These are phyloP conservation scores for Amanita muscaria DNA, from an alignment of 768 basidiomycete species.

Conservation along the genomic window DNA sequence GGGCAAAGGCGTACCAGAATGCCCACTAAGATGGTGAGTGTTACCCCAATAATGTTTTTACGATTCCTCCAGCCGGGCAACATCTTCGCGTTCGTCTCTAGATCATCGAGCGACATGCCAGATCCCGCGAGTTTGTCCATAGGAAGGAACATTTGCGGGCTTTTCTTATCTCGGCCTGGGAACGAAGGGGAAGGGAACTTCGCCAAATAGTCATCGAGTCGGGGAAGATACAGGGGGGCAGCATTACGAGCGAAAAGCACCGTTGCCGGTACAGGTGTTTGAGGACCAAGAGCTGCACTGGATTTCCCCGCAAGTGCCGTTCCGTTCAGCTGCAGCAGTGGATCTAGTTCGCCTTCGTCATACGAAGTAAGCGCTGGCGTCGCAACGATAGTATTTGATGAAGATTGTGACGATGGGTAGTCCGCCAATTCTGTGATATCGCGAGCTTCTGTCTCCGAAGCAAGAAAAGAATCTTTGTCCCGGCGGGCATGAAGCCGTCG, in stretches of 20 bases:
- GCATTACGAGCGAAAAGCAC: conserved; percentile 52
- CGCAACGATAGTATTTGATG: not conserved
- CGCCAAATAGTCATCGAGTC: conserved; percentile 51
- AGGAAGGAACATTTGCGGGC: conserved; percentile 47
- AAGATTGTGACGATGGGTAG: not conserved
- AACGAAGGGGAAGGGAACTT: conserved; percentile 38
- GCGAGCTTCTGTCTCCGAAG: not conserved
- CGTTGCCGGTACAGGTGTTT: conserved; percentile 45
- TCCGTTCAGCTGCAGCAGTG: not conserved
- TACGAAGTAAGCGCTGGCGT: not conserved
- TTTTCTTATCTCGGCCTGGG: conserved; percentile 16
- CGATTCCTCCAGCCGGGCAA: conserved; percentile 49
- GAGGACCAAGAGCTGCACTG: conserved; percentile 13
- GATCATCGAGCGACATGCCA: conserved; percentile 44
- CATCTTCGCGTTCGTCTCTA: conserved; percentile 45
- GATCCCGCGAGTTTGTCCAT: conserved; percentile 45
- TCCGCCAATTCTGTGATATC: not conserved
- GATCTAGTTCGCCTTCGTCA: not conserved
- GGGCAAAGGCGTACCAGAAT: conserved; percentile 34
- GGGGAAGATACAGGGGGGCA: conserved; percentile 49
- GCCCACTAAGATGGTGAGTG: conserved; percentile 42
- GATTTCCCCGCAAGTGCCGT: not conserved
- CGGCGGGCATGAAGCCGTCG: no score
- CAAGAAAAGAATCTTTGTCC: not conserved
- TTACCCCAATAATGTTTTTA: conserved; percentile 38